These are phyloP conservation scores for Fraxinus baroniana DNA, from an alignment of 305 asterid species.

Conservation along the genomic window DNA sequence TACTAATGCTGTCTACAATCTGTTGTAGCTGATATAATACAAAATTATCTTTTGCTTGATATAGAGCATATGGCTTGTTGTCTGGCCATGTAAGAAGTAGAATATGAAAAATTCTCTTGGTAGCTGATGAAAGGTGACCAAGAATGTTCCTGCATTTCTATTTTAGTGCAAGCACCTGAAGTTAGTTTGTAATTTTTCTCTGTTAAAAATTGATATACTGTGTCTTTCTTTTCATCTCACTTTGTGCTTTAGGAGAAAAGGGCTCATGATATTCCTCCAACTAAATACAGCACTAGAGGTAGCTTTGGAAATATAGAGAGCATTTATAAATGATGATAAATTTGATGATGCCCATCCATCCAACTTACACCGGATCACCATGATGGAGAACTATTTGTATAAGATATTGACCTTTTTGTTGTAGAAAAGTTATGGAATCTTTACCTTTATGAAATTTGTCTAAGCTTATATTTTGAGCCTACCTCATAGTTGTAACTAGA, in stretches of 20 bases:
- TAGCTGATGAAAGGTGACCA: background rate
- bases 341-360: background rate
- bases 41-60: background rate
- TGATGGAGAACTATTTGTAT: background rate
- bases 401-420: background rate
- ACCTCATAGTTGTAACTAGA: background rate
- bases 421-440: background rate
- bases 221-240: background rate
- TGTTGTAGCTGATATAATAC: background rate
- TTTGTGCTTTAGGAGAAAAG: background rate
- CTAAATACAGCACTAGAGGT: background rate
- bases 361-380: background rate
- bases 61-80: background rate
- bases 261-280: background rate
- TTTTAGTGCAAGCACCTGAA: background rate
- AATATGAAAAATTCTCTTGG: background rate
- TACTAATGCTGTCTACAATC: conserved; percentile 1
- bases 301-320: background rate
- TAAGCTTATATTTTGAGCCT: background rate
- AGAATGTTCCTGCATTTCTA: background rate
- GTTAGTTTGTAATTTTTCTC: background rate
- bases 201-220: background rate
- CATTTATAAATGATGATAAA: background rate
- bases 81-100: background rate
- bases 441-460: background rate